phyloP scores from a whole-genome alignment of 768 basidiomycete species.

The Russula vinacea region DNA sequence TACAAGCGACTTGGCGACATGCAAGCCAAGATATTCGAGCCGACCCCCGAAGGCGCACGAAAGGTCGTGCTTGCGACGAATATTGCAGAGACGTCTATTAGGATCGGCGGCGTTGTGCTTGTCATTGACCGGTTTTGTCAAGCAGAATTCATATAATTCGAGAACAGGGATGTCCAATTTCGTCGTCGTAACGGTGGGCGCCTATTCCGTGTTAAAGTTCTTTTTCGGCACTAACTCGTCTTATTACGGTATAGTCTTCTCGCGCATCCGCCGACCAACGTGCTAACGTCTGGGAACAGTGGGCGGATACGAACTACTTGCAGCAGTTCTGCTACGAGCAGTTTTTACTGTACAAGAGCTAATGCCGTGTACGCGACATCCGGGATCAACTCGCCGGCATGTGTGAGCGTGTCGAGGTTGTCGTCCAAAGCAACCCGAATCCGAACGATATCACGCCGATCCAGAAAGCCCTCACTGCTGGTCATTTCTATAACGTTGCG shows the following conservation, averaged over 20 bases:
- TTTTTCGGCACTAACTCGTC: background rate
- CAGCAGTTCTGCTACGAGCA: constrained; percentile 97
- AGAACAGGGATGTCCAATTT: constrained; percentile 98
- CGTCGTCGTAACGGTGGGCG: constrained; percentile 84
- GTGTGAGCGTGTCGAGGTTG: constrained; percentile 95
- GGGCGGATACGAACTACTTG: constrained; percentile 96
- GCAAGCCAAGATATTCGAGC: constrained; percentile 99
- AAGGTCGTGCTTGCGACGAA: constrained; percentile 99
- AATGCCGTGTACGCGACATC: constrained; percentile 92
- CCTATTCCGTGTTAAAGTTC: background rate
- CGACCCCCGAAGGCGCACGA: constrained; percentile 91
- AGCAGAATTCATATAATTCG: constrained; percentile 98
- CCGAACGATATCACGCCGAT: constrained; percentile 88
- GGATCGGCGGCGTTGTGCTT: constrained; percentile 98
- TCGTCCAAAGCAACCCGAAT: constrained; percentile 84
- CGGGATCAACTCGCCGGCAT: constrained; percentile 94
- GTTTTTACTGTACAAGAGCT: constrained; percentile 91
- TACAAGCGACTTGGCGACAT: constrained; percentile 73
- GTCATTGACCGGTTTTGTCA: constrained; percentile 99
- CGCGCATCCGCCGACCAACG: constrained; percentile 96
- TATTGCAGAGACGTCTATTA: constrained; percentile 98
- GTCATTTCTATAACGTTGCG: constrained; percentile 95
- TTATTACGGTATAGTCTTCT: constrained; percentile 76
- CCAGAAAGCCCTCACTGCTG: constrained; percentile 92
- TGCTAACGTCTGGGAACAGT: constrained; percentile 98